Conservation (phyloP, 192 early-diverging fungal genomes). For the Podila epicladia region DNA sequence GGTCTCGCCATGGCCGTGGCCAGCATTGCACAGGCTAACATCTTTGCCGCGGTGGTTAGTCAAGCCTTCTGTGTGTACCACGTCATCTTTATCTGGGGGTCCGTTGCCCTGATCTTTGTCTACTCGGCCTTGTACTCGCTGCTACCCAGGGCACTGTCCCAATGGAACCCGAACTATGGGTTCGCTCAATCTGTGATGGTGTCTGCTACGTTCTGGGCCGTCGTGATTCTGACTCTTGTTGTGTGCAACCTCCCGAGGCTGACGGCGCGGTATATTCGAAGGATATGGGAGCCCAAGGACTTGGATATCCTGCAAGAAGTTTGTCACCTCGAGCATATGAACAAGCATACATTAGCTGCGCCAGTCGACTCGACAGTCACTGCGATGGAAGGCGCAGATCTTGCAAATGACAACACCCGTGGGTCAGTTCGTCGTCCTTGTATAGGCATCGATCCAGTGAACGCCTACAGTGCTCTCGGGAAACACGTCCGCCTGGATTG, state of each 20-base stretch:
- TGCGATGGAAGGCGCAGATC: background rate
- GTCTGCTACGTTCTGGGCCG: conserved; percentile 75
- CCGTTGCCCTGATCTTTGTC: conserved; percentile 70
- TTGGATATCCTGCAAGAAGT: conserved; percentile 68
- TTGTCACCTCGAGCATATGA: conserved; percentile 5
- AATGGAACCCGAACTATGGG: conserved; percentile 65
- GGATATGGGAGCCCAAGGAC: conserved; percentile 64
- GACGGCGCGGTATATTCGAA: conserved; percentile 67
- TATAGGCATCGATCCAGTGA: background rate
- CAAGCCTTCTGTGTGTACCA: conserved; percentile 85
- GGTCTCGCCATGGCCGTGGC: conserved; percentile 78
- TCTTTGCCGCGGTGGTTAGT: conserved; percentile 77
- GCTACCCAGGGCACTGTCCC: conserved; percentile 48
- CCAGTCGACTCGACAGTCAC: background rate
- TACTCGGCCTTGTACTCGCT: conserved; percentile 56
- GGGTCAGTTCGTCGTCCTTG: background rate
- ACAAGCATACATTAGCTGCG: background rate
- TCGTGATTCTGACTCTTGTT: conserved; percentile 68
- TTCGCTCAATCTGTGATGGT: conserved; percentile 68
- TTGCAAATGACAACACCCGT: background rate
- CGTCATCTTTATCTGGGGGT: conserved; percentile 64
- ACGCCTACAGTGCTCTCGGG: conserved; percentile 1
- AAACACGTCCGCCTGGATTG: background rate
- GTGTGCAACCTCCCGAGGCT: conserved; percentile 76
- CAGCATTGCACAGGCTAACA: conserved; percentile 81